These are phyloP conservation scores for Fistulifera solaris DNA, from an alignment of 108 stramenopile species.

Conservation along the genomic window DNA sequence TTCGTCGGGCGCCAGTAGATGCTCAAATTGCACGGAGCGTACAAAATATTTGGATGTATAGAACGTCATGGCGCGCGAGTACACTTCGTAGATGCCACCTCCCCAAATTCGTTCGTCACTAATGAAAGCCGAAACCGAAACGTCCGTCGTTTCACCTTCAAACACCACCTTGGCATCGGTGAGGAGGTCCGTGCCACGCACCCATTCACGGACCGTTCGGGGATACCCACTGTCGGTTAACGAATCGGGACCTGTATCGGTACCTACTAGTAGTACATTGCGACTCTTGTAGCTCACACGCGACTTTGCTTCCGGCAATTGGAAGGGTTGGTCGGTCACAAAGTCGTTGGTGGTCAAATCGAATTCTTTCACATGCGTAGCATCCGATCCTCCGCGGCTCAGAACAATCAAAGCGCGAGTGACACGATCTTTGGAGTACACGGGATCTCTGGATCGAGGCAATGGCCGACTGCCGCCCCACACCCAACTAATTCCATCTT, in stretches of 20 bases:
- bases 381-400: conserved; percentile 88
- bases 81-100: conserved; percentile 70
- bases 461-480: conserved; percentile 67
- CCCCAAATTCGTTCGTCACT: conserved; percentile 54
- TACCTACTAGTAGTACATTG: conserved; percentile 49
- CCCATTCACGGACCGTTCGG: conserved; percentile 81
- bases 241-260: conserved; percentile 61
- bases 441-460: conserved; percentile 48
- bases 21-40: conserved; percentile 35
- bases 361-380: conserved; percentile 78
- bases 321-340: conserved; percentile 51
- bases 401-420: conserved; percentile 58
- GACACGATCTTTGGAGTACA: conserved; percentile 24
- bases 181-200: conserved; percentile 66
- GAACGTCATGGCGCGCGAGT: conserved; percentile 62
- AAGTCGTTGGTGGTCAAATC: conserved; percentile 70
- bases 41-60: conserved; percentile 66
- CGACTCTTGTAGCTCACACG: conserved; percentile 47
- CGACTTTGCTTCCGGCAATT: conserved; percentile 74
- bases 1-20: conserved; percentile 31
- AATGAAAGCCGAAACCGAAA: conserved; percentile 61
- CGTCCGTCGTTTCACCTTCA: conserved; percentile 83
- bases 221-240: conserved; percentile 88
- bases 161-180: conserved; percentile 78
- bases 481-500: conserved; percentile 77